Evolutionary conservation across 768 basidiomycete species (phyloP).

Genomic region (Amanita polypyramis): DNA sequence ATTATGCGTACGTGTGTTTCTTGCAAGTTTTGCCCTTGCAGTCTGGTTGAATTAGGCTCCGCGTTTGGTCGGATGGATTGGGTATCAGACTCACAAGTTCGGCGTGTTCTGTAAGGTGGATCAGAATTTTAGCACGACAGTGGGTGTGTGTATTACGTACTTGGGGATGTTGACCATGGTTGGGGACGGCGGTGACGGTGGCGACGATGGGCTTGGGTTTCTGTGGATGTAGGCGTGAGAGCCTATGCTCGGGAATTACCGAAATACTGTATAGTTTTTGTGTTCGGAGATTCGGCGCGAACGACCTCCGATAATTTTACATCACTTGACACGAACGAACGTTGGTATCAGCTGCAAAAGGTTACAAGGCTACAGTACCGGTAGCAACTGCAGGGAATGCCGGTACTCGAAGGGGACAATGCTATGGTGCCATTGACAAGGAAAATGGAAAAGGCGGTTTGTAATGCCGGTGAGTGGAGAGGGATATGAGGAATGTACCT

Average conservation of each 20-base stretch:
- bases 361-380: no score
- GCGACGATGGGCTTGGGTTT: slow-evolving; percentile 22
- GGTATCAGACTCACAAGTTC: slow-evolving; percentile 69
- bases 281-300: slow-evolving; percentile 24
- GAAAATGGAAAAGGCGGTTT: no score
- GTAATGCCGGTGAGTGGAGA: no score
- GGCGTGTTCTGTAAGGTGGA: slow-evolving; percentile 63
- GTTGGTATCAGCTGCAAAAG: no score
- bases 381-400: no score
- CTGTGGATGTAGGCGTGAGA: slow-evolving; percentile 10
- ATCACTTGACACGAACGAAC: no score
- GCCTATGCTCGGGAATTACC: slow-evolving; percentile 24
- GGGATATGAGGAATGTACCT: no score
- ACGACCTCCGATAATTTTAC: no score
- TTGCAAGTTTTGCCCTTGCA: slow-evolving; percentile 97
- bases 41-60: slow-evolving; percentile 28
- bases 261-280: slow-evolving; percentile 28
- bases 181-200: slow-evolving; percentile 14
- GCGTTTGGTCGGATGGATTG: no score
- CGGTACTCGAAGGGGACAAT: no score
- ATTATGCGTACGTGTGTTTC: slow-evolving; percentile 80
- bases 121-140: no score
- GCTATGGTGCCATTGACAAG: no score
- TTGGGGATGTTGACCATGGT: slow-evolving; percentile 96
- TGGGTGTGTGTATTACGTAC: slow-evolving; percentile 33